Evolutionary conservation across 179 eudicot genomes (phyloP).

Genomic region (Patellifolia procumbens): DNA sequence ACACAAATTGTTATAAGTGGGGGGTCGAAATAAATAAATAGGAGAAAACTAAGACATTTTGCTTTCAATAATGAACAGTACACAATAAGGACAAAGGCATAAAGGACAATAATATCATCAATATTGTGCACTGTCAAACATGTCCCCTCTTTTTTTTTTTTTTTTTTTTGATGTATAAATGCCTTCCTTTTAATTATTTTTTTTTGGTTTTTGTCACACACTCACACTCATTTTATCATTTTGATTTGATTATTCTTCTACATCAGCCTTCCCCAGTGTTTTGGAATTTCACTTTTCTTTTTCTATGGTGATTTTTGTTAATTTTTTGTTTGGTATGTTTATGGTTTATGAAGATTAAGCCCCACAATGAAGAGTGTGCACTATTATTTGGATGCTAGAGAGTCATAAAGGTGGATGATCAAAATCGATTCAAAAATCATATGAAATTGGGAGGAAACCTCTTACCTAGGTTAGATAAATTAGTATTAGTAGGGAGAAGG

Average conservation of each 20-base stretch:
- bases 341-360: no score
- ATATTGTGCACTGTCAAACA: conserved; percentile 28
- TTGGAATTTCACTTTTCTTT: not conserved
- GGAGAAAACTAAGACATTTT: conserved; percentile 18
- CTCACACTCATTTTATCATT: no score
- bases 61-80: conserved; percentile 29
- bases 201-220: not conserved
- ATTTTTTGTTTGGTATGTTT: not conserved
- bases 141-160: conserved; percentile 9
- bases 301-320: not conserved
- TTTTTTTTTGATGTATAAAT: not conserved
- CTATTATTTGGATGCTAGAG: no score
- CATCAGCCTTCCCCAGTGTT: conserved; percentile 4
- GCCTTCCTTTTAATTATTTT: not conserved
- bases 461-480: no score
- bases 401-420: no score
- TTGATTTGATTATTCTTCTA: not conserved
- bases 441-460: no score
- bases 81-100: conserved; percentile 35
- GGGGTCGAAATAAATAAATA: conserved; percentile 5
- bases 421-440: no score
- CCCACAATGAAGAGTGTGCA: no score
- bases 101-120: conserved; percentile 33
- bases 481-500: no score
- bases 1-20: not conserved